Conservation (phyloP, 2,329 filamentous ascomycete species). For the Cladosporium sp. region DNA sequence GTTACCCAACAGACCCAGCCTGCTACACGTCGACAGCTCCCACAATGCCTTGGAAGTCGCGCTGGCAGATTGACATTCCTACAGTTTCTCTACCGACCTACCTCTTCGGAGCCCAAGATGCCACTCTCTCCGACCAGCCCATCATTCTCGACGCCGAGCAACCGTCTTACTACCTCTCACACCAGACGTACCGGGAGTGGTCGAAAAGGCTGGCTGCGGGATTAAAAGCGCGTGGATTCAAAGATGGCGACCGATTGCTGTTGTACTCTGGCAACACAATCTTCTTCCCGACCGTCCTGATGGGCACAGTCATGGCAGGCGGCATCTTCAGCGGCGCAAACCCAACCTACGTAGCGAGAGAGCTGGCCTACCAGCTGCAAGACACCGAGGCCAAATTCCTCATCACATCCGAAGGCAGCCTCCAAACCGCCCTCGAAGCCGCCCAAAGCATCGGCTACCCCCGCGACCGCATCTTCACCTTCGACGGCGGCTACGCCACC, state of each 20-base stretch:
- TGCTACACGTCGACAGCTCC: not conserved
- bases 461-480: conserved; percentile 54
- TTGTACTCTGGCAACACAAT: conserved; percentile 68
- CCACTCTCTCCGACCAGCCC: conserved; percentile 32
- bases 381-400: conserved; percentile 65
- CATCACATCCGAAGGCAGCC: conserved; percentile 52
- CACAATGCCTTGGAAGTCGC: conserved; percentile 48
- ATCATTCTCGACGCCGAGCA: conserved; percentile 58
- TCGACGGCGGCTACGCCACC: conserved; percentile 50
- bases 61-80: conserved; percentile 43
- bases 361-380: conserved; percentile 68
- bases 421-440: conserved; percentile 61
- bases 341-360: conserved; percentile 60
- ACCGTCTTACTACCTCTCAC: conserved; percentile 62
- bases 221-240: conserved; percentile 54
- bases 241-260: conserved; percentile 63
- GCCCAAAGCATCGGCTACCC: conserved; percentile 53
- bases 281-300: conserved; percentile 63
- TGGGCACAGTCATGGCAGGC: conserved; percentile 71
- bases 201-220: conserved; percentile 67
- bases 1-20: too few species aligned
- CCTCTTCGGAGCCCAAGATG: conserved; percentile 46
- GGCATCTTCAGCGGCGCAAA: conserved; percentile 74
- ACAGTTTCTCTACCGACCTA: conserved; percentile 40
- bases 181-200: conserved; percentile 60